Evolutionary conservation across 768 basidiomycete species (phyloP), one percentile per base, ranked within the genome.

Genomic region (Naganishia onofrii): DNA sequence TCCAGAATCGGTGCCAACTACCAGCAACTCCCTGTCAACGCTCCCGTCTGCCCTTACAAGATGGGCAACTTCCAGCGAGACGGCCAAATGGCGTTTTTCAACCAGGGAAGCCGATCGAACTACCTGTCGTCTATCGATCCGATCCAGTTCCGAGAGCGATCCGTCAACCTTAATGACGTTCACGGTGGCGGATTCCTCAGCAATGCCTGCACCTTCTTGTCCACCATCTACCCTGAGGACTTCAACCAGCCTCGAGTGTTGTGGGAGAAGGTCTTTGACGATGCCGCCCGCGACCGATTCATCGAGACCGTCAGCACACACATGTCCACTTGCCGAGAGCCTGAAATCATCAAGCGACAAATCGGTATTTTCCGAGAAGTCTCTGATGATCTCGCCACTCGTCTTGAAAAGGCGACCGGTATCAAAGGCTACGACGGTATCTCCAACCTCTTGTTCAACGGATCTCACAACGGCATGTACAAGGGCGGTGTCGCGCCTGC

Each of bases 61-160:
- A 72, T 75, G 63, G 85, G 87, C 71, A 93, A 95, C 86, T 95
- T 94, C 90, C 92, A 95, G 83, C 90, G 93, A 53, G 93, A 90
- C 75, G 94, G 93, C 26, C 68, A 82, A 9, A 68, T 38, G 71
- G 72, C 52, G n/a, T 29, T 53, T 54, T 68, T 69, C 58, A 91
- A 88, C 77, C 93, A 95, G 82, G 93, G 92, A 72, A 79, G 83
- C 70, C 86, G 91, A 28, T 92, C 94, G 71, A 92, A 91, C 85
- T 96, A 95, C 84, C 87, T 89, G 83, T 66, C 36, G 12, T 85
- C 85, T 58, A 86, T 93, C 78, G 81, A 84, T 55, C 89, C 91
- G 9, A 85, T 96, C 69, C 79, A 82, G n/a, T 92, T 89, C 84
- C 79, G 82, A 70, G 82, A 77, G 57, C 76, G 34, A 81, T 52